Base-by-base conservation (phyloP, 371 early-diverging fungal species). In the Mortierella sp. region DNA sequence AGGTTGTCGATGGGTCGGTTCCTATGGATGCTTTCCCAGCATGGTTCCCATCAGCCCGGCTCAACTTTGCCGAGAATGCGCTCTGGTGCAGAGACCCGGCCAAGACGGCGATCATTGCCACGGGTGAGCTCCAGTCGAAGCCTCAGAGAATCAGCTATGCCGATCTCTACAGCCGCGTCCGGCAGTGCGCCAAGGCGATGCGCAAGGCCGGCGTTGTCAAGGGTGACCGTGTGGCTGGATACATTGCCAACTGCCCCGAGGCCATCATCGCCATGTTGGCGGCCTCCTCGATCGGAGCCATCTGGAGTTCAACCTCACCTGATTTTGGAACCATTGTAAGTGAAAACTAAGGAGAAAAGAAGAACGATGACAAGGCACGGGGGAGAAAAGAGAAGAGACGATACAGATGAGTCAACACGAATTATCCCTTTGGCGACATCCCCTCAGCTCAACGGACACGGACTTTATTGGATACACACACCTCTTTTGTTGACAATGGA, bases 271-370 rank as follows among this genome's bases (percentile, higher is more conserved):
- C 93, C 52, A 95, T 98, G 93, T 88, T 99, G 26, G 99, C 99
- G 5, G 92, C 98, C 16, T 92, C 96, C 5, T 93, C 96, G 70
- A 88, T 99, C 47, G 99, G 99, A 24, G 96, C 98, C 26, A 93
- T 99, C 64, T 99, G 98, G 96, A 97, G 95, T 85, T 94, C 94
- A 0, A 93, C 98, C 43, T 98, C 98, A 11, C 97, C 98, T 16
- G 99, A 99, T 86, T 97, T 98, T 88, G 99, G 99, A 26, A 89
- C 93, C 29, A 89, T 93, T 26, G 93, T 91, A 89, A 87, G 87
- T 70, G 16, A 14, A n/a, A n/a, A n/a, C n/a, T n/a, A n/a, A 9
- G 16, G 40, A 50, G 66, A 50, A 55, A 52, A 74, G 6, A 47
- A 22, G 47, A 22, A 6, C 22, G 0, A 16, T 47, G 47, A n/a